These are phyloP conservation scores for Euphorbia corollata DNA, from an alignment of 441 rosid species.

Conservation along the genomic window DNA sequence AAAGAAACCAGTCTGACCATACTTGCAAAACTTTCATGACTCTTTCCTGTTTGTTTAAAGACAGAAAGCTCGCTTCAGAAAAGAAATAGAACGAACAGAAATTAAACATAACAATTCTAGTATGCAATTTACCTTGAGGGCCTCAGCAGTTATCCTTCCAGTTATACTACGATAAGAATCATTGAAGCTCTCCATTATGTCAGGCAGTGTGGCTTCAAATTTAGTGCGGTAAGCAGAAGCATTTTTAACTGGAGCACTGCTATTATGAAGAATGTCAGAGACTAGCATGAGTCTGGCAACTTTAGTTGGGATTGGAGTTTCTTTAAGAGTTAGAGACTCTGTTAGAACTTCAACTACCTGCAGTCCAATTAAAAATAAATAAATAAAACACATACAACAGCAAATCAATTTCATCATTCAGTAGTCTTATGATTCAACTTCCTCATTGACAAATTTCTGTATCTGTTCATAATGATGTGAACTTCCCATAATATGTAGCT, in stretches of 20 bases:
- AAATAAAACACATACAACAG: constrained; percentile 1
- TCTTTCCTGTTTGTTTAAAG: constrained; percentile 58
- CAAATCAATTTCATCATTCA: not conserved
- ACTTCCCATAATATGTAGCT: no score
- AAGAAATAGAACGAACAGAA: not conserved
- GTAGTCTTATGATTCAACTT: not conserved
- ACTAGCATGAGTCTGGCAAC: constrained; percentile 99
- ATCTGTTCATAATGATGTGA: not conserved
- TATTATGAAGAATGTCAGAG: constrained; percentile 94
- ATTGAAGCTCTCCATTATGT: constrained; percentile 97
- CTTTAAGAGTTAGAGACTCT: constrained; percentile 92
- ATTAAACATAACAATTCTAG: constrained; percentile 7
- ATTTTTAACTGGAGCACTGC: constrained; percentile 98
- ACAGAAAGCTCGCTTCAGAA: constrained; percentile 11
- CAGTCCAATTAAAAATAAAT: constrained; percentile 14
- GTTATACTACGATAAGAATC: constrained; percentile 89
- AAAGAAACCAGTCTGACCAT: constrained; percentile 99
- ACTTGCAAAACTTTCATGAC: constrained; percentile 97
- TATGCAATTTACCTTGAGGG: constrained; percentile 62
- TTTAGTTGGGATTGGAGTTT: constrained; percentile 95
- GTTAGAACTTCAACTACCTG: constrained; percentile 98
- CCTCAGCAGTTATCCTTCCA: constrained; percentile 99
- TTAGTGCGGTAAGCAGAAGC: constrained; percentile 99
- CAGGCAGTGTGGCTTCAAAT: constrained; percentile 88
- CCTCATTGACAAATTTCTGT: not conserved